Percentiles rank a stretch among this genome's conserved stretches.
Evolutionary conservation across 768 basidiomycete species (phyloP).

Genomic region (Kwoniella botswanensis): DNA sequence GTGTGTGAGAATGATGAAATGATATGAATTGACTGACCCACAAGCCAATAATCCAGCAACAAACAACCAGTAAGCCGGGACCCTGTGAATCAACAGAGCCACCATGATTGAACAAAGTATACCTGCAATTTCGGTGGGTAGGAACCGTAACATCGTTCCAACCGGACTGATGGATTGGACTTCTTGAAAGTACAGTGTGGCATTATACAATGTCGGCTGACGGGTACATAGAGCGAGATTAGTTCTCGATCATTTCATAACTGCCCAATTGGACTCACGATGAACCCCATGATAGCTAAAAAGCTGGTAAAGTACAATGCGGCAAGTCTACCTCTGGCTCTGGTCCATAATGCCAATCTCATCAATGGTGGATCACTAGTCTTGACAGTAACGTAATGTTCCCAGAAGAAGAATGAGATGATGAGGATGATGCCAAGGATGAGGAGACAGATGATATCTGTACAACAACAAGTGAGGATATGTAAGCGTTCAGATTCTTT

Average conservation of each 20-base stretch:
- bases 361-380: slow-evolving; percentile 52
- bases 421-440: slow-evolving; percentile 69
- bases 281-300: slow-evolving; percentile 48
- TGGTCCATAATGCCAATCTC: slow-evolving; percentile 51
- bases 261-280: slow-evolving; percentile 32
- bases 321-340: slow-evolving; percentile 49
- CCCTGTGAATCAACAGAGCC: slow-evolving; percentile 40
- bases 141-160: slow-evolving; percentile 29
- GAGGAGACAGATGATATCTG: slow-evolving; percentile 75
- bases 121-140: slow-evolving; percentile 44
- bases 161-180: slow-evolving; percentile 17
- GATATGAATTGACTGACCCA: slow-evolving; percentile 35
- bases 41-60: slow-evolving; percentile 48
- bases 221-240: too few relatives aligned
- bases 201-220: slow-evolving; percentile 21
- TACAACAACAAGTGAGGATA: neutral
- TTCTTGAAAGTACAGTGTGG: slow-evolving; percentile 27
- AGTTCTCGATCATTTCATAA: too few relatives aligned
- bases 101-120: slow-evolving; percentile 44
- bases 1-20: too few relatives aligned
- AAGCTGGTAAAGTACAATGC: slow-evolving; percentile 48
- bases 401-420: slow-evolving; percentile 69
- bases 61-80: slow-evolving; percentile 52
- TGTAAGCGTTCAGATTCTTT: neutral
- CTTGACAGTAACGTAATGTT: slow-evolving; percentile 66